These are phyloP conservation scores for Rhizopogon rudus DNA, from an alignment of 768 basidiomycete genomes.

Conservation along the genomic window DNA sequence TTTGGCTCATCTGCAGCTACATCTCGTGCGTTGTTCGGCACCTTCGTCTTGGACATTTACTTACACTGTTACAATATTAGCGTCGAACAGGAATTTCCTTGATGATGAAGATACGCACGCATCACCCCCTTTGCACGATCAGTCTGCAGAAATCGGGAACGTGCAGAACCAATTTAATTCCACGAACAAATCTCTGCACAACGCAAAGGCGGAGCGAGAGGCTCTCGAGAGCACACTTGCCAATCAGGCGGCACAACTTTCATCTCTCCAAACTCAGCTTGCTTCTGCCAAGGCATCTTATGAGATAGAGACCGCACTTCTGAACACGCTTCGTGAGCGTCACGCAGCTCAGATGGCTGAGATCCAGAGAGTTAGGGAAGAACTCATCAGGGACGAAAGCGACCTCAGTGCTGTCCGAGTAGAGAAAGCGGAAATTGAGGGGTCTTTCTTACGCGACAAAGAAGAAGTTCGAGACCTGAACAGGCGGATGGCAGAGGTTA, in stretches of 20 bases:
- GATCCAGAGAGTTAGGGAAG: constrained; percentile 66
- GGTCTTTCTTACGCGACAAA: constrained; percentile 82
- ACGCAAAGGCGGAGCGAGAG: constrained; percentile 59
- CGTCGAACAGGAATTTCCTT: constrained; percentile 49
- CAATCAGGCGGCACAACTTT: constrained; percentile 68
- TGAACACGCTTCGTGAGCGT: constrained; percentile 66
- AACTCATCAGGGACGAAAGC: constrained; percentile 87
- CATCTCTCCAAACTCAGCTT: constrained; percentile 78
- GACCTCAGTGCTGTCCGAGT: constrained; percentile 84
- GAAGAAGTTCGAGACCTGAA: constrained; percentile 89
- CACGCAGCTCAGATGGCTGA: constrained; percentile 61
- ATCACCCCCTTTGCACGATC: constrained; percentile 57
- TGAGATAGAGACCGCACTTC: constrained; percentile 74
- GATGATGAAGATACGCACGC: constrained; percentile 55
- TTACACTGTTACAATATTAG: constrained; percentile 6
- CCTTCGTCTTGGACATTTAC: constrained; percentile 5
- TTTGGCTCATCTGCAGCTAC: constrained; percentile 36
- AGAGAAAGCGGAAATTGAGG: constrained; percentile 91
- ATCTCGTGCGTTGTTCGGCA: constrained; percentile 15
- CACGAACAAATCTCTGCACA: constrained; percentile 67
- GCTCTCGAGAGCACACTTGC: constrained; percentile 61
- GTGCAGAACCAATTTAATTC: constrained; percentile 79
- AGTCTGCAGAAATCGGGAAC: constrained; percentile 85
- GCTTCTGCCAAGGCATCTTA: constrained; percentile 79
- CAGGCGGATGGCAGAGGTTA: constrained; percentile 75